Base-by-base conservation (phyloP, 106 monocot species). In the Platanthera guangdongensis region DNA sequence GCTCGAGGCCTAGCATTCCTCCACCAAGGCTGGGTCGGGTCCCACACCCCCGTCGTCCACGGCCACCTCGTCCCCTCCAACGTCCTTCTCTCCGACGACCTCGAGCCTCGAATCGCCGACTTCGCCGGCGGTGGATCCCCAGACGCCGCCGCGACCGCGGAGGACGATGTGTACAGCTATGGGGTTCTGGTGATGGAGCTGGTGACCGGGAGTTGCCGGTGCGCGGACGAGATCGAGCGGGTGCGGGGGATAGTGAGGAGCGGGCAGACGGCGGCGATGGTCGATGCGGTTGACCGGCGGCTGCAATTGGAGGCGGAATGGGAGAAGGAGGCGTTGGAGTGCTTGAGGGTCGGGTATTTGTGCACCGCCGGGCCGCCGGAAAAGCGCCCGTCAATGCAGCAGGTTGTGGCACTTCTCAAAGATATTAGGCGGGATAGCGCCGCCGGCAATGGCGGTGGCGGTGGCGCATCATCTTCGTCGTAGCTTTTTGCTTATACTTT, bases 1-100 rank as follows among this genome's bases (percentile, higher is more conserved):
- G 96, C 96, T 2, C 83, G 96, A 1, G 96, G 89, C 3, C 83
- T 96, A 7, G 93, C 96, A 0, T 96, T 96, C 83, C 93, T 96
- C 59, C 95, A 95, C 84, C 93, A 96, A 57, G 92, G 91, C 1
- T 90, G 85, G 81, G 86, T 85, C 2, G 89, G 89, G 12, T 81
- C 88, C 22, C 71, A 57, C 15, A 80, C 59, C 7, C 83, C 88
- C 19, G 76, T 93, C 18, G 88, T 90, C 63, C 95, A 95, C 83
- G 87, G 88, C 18, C 82, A 84, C 74, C 77, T 95, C 48, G 82
- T 80, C 14, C 75, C 88, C 0, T 74, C 85, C 79, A 93, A 90
- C 77, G 47, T 95, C 68, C 87, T 93, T 74, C 86, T 95, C 52
- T 85, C 74, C 78, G 88, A 88, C 11, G 88, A 90, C 49, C 52